Evolutionary conservation across 140 eudicot species (phyloP).

Genomic region (Erigeron philadelphicus): DNA sequence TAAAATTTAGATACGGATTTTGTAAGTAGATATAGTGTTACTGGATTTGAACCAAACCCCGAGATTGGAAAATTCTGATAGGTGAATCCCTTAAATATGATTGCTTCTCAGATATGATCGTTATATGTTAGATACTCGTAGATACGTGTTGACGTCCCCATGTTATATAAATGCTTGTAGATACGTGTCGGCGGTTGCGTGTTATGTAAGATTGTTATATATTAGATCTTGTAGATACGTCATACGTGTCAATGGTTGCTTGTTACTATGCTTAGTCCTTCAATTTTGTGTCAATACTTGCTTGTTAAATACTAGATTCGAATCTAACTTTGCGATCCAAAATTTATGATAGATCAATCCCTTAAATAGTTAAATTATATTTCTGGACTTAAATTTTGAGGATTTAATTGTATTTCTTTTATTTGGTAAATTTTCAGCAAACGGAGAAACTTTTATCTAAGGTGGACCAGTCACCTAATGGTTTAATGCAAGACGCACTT

Average conservation of each 20-base stretch:
- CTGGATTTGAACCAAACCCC: constrained; percentile 7
- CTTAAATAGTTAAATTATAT: not conserved
- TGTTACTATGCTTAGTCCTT: too few relatives aligned
- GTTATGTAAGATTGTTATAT: too few relatives aligned
- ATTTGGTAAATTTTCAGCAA: constrained; percentile 36
- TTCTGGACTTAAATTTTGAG: constrained; percentile 3
- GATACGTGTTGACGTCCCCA: too few relatives aligned
- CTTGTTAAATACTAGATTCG: not conserved
- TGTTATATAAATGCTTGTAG: too few relatives aligned
- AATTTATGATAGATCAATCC: not conserved
- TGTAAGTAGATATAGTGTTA: not conserved
- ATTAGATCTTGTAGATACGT: too few relatives aligned
- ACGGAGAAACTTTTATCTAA: constrained; percentile 43
- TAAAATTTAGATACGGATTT: not conserved
- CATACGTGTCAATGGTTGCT: too few relatives aligned
- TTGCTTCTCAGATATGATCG: too few relatives aligned
- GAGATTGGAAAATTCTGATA: not conserved
- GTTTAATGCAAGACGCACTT: constrained; percentile 51
- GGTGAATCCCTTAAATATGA: not conserved
- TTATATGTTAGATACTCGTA: too few relatives aligned
- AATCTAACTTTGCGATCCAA: not conserved
- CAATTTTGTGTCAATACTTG: too few relatives aligned
- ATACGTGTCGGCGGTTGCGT: too few relatives aligned
- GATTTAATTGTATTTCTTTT: constrained; percentile 15
- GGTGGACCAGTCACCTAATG: constrained; percentile 87